These are phyloP conservation scores for Piper longum DNA, from an alignment of 164 flowering plant species.

Conservation along the genomic window DNA sequence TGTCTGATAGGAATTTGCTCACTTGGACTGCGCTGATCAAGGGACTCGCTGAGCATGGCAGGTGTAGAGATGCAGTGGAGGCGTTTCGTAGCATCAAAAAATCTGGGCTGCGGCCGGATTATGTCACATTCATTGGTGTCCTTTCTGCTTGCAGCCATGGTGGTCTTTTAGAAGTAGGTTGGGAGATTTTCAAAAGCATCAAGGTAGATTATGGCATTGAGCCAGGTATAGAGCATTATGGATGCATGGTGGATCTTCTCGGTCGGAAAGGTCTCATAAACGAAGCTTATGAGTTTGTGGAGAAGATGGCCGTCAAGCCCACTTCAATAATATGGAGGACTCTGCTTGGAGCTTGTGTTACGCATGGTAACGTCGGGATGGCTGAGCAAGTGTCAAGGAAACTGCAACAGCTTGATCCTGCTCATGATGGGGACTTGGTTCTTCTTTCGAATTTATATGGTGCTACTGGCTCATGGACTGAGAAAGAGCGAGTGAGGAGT, in stretches of 20 bases:
- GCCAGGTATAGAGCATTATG: slow-evolving; percentile 25
- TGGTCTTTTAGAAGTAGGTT: slow-evolving; percentile 26
- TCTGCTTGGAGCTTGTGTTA: slow-evolving; percentile 26
- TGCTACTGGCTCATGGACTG: slow-evolving; percentile 15
- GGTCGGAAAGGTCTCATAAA: slow-evolving; percentile 22
- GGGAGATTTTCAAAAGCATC: slow-evolving; percentile 25
- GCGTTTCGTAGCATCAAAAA: slow-evolving; percentile 15
- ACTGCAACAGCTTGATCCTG: slow-evolving; percentile 19
- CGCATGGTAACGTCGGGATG: slow-evolving; percentile 20
- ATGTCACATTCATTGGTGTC: slow-evolving; percentile 26
- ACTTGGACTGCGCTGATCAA: slow-evolving; percentile 26
- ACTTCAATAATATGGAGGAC: slow-evolving; percentile 24
- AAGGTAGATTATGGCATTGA: slow-evolving; percentile 16
- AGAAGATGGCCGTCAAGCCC: slow-evolving; percentile 20
- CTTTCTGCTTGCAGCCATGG: slow-evolving; percentile 26
- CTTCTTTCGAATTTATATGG: slow-evolving; percentile 26
- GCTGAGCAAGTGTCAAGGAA: slow-evolving; percentile 18
- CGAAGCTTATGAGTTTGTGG: slow-evolving; percentile 18
- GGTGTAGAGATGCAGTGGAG: slow-evolving; percentile 18
- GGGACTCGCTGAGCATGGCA: slow-evolving; percentile 28
- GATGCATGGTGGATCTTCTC: slow-evolving; percentile 28
- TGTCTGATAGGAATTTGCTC: slow-evolving; percentile 16
- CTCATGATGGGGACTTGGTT: slow-evolving; percentile 23
- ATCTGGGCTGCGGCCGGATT: slow-evolving; percentile 17
- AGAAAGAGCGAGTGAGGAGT: slow-evolving; percentile 14